These are phyloP conservation scores for Solanum ossicruentum DNA, from an alignment of 257 asterid species.

Conservation along the genomic window DNA sequence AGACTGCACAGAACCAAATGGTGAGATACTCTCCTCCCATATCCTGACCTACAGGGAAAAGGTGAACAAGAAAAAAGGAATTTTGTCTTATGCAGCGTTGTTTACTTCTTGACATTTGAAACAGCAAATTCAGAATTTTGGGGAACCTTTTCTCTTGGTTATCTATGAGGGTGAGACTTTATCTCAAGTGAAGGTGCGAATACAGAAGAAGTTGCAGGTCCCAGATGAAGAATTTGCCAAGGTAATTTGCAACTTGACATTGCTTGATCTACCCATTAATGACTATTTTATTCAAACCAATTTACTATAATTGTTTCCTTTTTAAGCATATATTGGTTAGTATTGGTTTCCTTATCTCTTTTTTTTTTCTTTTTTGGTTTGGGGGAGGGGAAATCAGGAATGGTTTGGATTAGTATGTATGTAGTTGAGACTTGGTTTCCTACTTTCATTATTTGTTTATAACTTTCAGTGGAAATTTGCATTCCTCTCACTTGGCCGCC, in stretches of 20 bases:
- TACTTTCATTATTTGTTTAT: neutral
- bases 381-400: neutral
- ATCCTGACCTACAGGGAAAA: neutral
- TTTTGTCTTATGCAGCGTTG: neutral
- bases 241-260: constrained; percentile 7
- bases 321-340: neutral
- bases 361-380: neutral
- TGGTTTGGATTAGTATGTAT: neutral
- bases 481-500: constrained; percentile 35
- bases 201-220: constrained; percentile 40
- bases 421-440: neutral
- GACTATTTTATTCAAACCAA: neutral
- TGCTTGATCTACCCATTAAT: neutral
- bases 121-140: constrained; percentile 47
- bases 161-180: constrained; percentile 35
- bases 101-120: neutral
- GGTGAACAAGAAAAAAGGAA: neutral
- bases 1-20: constrained; percentile 44
- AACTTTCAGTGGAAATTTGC: constrained; percentile 53
- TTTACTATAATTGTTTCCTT: neutral
- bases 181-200: constrained; percentile 28
- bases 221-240: constrained; percentile 47
- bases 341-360: neutral
- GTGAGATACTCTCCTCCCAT: constrained; percentile 8
- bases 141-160: constrained; percentile 47